Base-by-base conservation (phyloP, 2,329 filamentous ascomycete genomes). In the Ophiostoma himal-ulmi region DNA sequence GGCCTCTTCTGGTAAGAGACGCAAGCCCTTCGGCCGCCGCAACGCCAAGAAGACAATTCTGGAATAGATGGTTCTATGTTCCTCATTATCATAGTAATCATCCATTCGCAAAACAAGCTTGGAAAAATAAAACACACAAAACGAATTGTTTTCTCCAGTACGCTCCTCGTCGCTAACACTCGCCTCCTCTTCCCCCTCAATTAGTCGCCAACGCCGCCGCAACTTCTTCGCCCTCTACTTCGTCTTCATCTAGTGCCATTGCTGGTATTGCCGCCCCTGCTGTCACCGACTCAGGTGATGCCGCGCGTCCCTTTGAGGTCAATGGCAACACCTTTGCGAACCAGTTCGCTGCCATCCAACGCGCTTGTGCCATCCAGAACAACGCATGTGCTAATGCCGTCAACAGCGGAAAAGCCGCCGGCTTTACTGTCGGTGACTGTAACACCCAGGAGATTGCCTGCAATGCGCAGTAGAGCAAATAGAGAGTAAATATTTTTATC, bases 351-450 rank as follows among this genome's bases (percentile, higher is more conserved):
- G 88, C 88, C 26, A 78, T 84, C 57, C 83, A 88, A 78, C 82
- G 88, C 66, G 84, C 86, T 48, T 91, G 88, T 76, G 83, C 87
- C 72, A 83, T 88, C 71, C 86, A 90, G 79, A 85, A 87, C 79
- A 89, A 89, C 75, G 78, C 77, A 3, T 91, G 88, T 75, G 80
- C 84, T 14, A 79, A 87, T 73, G 83, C 83, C 37, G 84, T 84
- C 70, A 89, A 89, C 77, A 75, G 79, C 14, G 85, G 86, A 26
- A 71, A 78, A 68, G 74, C 80, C 17, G 73, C 76, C 3, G 81
- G 81, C 57, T 76, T 81, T 71, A 79, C 78, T 3, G 78, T 84
- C 37, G 73, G 75, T n/a, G 83, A 88, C 70, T 90, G 88, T 79
- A 80, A 83, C 72, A 75, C 79, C 5, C 88, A 90, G 78, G 81